Percentiles rank a stretch among this genome's conserved stretches.
These are phyloP conservation scores for Metroxylon sagu DNA, from an alignment of 176 grass and related monocot species.

Conservation along the genomic window DNA sequence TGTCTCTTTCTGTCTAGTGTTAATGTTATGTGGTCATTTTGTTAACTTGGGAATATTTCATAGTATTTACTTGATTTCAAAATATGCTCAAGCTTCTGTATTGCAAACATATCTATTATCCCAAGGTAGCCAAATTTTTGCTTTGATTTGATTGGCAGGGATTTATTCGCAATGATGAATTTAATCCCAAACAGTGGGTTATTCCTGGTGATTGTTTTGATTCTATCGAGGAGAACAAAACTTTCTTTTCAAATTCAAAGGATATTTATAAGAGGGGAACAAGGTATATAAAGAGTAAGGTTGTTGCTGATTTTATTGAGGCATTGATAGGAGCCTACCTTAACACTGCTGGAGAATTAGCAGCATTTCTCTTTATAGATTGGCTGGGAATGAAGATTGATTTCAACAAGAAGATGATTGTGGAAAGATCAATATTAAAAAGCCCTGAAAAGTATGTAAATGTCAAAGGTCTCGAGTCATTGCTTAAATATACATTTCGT, in stretches of 20 bases:
- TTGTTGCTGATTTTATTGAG: constrained; percentile 61
- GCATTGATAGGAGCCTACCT: constrained; percentile 59
- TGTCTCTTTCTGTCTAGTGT: too few relatives aligned
- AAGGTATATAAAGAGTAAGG: constrained; percentile 53
- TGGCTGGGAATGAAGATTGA: constrained; percentile 51
- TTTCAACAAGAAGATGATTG: constrained; percentile 23
- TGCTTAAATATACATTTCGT: constrained; percentile 43
- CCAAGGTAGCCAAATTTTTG: too few relatives aligned
- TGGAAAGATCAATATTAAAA: constrained; percentile 15
- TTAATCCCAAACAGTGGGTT: constrained; percentile 44
- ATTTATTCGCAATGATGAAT: constrained; percentile 42
- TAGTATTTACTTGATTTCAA: too few relatives aligned
- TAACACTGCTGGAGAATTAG: constrained; percentile 38
- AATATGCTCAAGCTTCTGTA: too few relatives aligned
- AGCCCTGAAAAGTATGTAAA: constrained; percentile 44
- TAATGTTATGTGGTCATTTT: too few relatives aligned
- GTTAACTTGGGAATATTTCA: too few relatives aligned
- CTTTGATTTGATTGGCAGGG: constrained; percentile 33
- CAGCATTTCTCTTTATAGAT: constrained; percentile 50
- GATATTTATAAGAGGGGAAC: constrained; percentile 28
- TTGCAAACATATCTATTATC: too few relatives aligned
- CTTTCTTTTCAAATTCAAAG: constrained; percentile 6
- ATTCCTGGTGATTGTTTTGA: constrained; percentile 45
- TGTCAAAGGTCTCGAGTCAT: constrained; percentile 27
- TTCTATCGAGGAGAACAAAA: constrained; percentile 8